Conservation (phyloP, 192 early-diverging fungal genomes). For the Coemansia sp. region DNA sequence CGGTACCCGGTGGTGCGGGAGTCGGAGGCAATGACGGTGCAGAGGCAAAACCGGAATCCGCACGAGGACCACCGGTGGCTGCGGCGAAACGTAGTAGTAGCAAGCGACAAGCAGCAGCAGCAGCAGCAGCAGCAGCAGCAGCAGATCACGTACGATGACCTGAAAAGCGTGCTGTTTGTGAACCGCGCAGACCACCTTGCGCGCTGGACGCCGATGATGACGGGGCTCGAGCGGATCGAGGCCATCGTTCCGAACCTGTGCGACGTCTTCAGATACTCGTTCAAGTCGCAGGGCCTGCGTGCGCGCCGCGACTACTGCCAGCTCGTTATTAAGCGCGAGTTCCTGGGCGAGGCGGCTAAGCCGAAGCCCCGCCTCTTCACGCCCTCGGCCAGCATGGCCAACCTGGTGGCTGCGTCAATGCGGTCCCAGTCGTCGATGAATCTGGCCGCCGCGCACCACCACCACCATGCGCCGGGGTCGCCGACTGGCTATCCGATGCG, state of each 20-base stretch:
- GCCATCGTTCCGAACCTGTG: constrained; percentile 36
- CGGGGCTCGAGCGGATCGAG: constrained; percentile 14
- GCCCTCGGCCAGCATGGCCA: constrained; percentile 45
- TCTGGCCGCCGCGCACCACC: not conserved
- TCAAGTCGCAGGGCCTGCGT: constrained; percentile 31
- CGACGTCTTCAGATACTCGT: constrained; percentile 21
- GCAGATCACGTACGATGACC: constrained; percentile 25
- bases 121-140: no score
- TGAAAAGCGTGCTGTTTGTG: constrained; percentile 23
- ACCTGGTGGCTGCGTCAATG: constrained; percentile 16
- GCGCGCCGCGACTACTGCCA: constrained; percentile 49
- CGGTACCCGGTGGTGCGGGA: constrained; percentile 37
- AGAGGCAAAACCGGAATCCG: constrained; percentile 50
- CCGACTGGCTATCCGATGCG: not conserved
- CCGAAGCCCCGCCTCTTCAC: constrained; percentile 44
- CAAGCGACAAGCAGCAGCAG: not conserved
- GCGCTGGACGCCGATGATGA: constrained; percentile 34
- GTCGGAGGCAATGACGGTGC: constrained; percentile 15
- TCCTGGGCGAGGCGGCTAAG: constrained; percentile 20
- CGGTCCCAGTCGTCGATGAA: constrained; percentile 33
- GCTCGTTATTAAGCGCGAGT: constrained; percentile 43
- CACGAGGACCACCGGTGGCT: constrained; percentile 49
- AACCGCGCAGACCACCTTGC: constrained; percentile 26
- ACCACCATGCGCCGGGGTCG: constrained; percentile 10
- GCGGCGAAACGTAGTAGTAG: constrained; percentile 21